Conservation (phyloP, 768 basidiomycete species). For the Gymnopilus dilepis region DNA sequence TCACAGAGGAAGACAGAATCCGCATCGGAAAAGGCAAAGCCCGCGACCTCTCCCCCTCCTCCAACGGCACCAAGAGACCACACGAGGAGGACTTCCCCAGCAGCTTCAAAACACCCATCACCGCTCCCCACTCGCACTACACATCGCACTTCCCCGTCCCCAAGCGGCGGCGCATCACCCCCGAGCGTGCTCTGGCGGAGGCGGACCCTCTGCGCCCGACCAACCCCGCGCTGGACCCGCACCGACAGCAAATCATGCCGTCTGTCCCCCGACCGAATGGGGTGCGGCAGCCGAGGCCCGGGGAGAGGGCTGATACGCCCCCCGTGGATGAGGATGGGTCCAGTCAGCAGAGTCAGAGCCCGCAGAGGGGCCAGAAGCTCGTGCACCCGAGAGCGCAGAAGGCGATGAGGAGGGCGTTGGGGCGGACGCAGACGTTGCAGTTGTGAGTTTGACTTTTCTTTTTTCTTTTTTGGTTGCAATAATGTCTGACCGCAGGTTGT, state of each 20-base stretch:
- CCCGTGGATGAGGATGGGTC: slow-evolving; percentile 21
- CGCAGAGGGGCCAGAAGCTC: slow-evolving; percentile 12
- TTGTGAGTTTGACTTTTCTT: slow-evolving; percentile 26
- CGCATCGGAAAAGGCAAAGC: not conserved
- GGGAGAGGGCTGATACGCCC: slow-evolving; percentile 27
- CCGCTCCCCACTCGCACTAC: not conserved
- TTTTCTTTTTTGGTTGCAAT: not conserved
- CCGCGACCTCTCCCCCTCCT: not conserved
- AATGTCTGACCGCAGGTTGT: too few relatives aligned
- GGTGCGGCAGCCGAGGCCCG: slow-evolving; percentile 25
- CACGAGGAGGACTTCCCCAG: slow-evolving; percentile 1
- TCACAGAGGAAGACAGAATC: not conserved
- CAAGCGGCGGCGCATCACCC: slow-evolving; percentile 19
- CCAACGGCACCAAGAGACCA: slow-evolving; percentile 1
- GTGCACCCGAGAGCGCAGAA: slow-evolving; percentile 28
- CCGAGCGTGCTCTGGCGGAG: slow-evolving; percentile 2
- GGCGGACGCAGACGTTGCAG: slow-evolving; percentile 39
- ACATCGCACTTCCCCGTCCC: not conserved
- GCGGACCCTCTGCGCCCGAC: not conserved
- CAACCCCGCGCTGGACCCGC: not conserved
- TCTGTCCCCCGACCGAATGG: not conserved
- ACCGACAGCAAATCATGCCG: not conserved
- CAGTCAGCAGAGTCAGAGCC: not conserved
- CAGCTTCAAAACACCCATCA: not conserved
- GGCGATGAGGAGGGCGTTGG: slow-evolving; percentile 34